phyloP scores from a whole-genome alignment of 805 yeast genomes.

The Ogataea salicorniae region DNA sequence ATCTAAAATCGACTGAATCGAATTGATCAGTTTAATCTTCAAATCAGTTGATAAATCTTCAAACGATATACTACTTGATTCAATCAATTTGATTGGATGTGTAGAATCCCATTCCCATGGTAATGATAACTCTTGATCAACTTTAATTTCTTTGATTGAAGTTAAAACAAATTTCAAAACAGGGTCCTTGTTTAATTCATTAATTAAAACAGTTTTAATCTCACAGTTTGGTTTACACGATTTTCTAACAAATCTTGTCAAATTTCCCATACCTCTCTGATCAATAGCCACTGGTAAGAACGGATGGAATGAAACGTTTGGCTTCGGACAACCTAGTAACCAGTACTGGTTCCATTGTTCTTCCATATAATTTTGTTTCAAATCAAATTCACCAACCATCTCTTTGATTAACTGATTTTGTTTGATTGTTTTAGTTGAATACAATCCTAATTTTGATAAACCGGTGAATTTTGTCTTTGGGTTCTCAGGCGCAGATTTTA shows the following conservation, averaged over 20 bases:
- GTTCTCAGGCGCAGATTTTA: slow-evolving; percentile 55
- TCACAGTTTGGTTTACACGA: slow-evolving; percentile 75
- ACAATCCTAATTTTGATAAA: slow-evolving; percentile 63
- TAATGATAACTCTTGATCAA: slow-evolving; percentile 69
- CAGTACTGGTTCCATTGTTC: slow-evolving; percentile 75
- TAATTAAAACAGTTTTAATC: slow-evolving; percentile 46
- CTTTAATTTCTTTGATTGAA: slow-evolving; percentile 50
- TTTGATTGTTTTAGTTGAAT: slow-evolving; percentile 35
- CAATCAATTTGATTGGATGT: slow-evolving; percentile 66
- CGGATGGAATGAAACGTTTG: slow-evolving; percentile 52
- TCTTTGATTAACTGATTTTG: slow-evolving; percentile 52
- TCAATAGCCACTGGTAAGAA: slow-evolving; percentile 67
- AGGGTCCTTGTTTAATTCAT: slow-evolving; percentile 12
- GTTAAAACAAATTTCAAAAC: slow-evolving; percentile 47
- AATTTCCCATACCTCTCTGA: slow-evolving; percentile 74
- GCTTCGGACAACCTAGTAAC: slow-evolving; percentile 64
- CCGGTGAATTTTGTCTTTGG: slow-evolving; percentile 61
- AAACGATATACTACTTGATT: slow-evolving; percentile 38
- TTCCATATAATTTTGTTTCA: slow-evolving; percentile 54
- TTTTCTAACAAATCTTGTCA: slow-evolving; percentile 67
- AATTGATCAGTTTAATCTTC: slow-evolving; percentile 50
- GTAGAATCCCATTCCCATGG: slow-evolving; percentile 85
- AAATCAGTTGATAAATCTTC: slow-evolving; percentile 51
- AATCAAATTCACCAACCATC: slow-evolving; percentile 67
- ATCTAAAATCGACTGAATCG: slow-evolving; percentile 57